These are phyloP conservation scores for Nigrograna mackinnonii DNA, from an alignment of 2,329 filamentous ascomycete genomes.

Conservation along the genomic window DNA sequence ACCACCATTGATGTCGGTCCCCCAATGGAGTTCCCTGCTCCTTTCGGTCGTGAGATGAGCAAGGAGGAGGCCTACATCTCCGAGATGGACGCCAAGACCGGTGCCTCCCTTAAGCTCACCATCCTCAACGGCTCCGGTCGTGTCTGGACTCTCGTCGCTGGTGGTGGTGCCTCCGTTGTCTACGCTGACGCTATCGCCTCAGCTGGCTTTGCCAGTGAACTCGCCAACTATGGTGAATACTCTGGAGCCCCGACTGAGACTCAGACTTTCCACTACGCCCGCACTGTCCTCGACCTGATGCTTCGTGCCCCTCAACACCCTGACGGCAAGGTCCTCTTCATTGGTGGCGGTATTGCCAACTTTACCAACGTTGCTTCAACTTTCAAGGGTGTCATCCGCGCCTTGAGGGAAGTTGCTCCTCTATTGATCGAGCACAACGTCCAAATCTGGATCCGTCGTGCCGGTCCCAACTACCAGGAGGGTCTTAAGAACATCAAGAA, in stretches of 20 bases:
- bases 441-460: conserved; percentile 91
- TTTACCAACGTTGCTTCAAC: conserved; percentile 99
- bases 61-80: conserved; percentile 99
- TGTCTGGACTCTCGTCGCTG: conserved; percentile 97
- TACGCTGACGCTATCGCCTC: conserved; percentile 99
- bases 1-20: conserved; percentile 94
- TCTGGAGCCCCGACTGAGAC: conserved; percentile 98
- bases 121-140: conserved; percentile 90
- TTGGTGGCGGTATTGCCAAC: conserved; percentile 99
- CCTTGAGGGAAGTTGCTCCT: conserved; percentile 85
- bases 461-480: conserved; percentile 99
- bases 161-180: conserved; percentile 98
- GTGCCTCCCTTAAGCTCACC: conserved; percentile 97
- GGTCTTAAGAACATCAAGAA: conserved; percentile 99
- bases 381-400: conserved; percentile 99
- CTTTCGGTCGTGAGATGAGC: conserved; percentile 96
- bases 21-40: conserved; percentile 98
- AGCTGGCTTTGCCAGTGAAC: conserved; percentile 89
- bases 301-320: conserved; percentile 82
- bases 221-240: conserved; percentile 99
- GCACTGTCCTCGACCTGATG: conserved; percentile 96
- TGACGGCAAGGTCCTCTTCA: conserved; percentile 98
- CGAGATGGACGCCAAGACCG: conserved; percentile 98
- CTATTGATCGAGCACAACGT: conserved; percentile 94
- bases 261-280: conserved; percentile 98